Evolutionary conservation across 345 rosid species (phyloP), one percentile per base, ranked within the genome.

Genomic region (Clausena lansium): DNA sequence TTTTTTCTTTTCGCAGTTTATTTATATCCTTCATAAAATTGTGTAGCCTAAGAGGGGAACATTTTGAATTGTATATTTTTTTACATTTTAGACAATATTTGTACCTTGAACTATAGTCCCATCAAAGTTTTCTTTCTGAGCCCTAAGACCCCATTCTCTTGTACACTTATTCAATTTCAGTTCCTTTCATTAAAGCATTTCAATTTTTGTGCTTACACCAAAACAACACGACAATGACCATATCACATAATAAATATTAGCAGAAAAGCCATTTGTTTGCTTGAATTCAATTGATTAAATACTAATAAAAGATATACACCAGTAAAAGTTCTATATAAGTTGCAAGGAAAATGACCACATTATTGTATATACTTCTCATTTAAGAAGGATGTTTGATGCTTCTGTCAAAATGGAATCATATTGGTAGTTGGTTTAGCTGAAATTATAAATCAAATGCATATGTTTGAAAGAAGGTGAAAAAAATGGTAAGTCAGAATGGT

Each of bases 51-150:
- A n/a, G n/a, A n/a, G n/a, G n/a, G n/a, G n/a, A n/a, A n/a, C n/a
- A n/a, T n/a, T n/a, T n/a, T n/a, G n/a, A n/a, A n/a, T n/a, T n/a
- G n/a, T n/a, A n/a, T n/a, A n/a, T n/a, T n/a, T n/a, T n/a, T n/a
- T n/a, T n/a, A n/a, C n/a, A n/a, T n/a, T n/a, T n/a, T n/a, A 77
- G 81, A 77, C 82, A 79, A 71, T 52, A 67, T 70, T 77, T 70
- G 79, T 77, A 45, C 84, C 59, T 74, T 70, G 33, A 5, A 35
- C 75, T 64, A 7, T 4, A 57, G 79, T 79, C 79, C 78, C 41
- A 66, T 72, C 64, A n/a, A 47, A 45, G 60, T 19, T 76, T 77
- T 63, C 57, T 36, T 76, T 70, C 41, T 72, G 67, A 9, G 38
- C 58, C 41, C 60, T n/a, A 65, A 73, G 84, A 39, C 84, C n/a